Evolutionary conservation across 2,329 filamentous ascomycete species (phyloP), one percentile per base, ranked within the genome.

Genomic region (Onygena corvina): DNA sequence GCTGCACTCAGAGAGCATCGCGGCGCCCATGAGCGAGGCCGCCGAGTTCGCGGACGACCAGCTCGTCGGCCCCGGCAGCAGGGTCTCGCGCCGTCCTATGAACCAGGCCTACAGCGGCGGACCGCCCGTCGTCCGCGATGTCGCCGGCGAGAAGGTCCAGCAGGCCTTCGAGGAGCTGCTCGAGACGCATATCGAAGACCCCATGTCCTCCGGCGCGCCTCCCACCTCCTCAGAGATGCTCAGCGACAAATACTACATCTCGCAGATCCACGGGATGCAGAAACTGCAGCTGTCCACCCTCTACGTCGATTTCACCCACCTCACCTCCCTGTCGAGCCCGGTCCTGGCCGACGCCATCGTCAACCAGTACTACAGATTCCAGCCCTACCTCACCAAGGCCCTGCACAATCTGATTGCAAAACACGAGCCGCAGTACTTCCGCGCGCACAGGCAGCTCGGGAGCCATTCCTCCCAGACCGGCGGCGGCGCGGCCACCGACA

Each of bases 341-440:
- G 81, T 84, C 51, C 72, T 98, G 47, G 87, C 90, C 35, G 82
- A 86, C 53, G 90, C 87, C 46, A 84, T 96, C 54, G 83, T 88
- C 56, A 82, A 81, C 59, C 84, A 93, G 61, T 96, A 95, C 72
- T 96, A 95, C 67, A 86, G 92, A 57, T 94, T 94, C 64, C 76
- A 93, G 20, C 92, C 92, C 2, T 98, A 92, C 65, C 78, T 98
- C 60, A 87, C 85, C 18, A 80, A 84, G 55, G 89, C 84, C 21
- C 73, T 98, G 36, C 88, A 98, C 70, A 93, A 88, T 61, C 80
- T 94, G 67, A 93, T 98, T 59, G 83, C 86, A 57, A 94, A 94
- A 69, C 84, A 95, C 69, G 90, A 95, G 66, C 86, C 92, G 3
- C 77, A 84, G 62, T 98, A 96, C 70, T 96, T 94, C 70, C 79